phyloP scores from a whole-genome alignment of 2,329 filamentous ascomycete species.

The Hypomyces perniciosus region DNA sequence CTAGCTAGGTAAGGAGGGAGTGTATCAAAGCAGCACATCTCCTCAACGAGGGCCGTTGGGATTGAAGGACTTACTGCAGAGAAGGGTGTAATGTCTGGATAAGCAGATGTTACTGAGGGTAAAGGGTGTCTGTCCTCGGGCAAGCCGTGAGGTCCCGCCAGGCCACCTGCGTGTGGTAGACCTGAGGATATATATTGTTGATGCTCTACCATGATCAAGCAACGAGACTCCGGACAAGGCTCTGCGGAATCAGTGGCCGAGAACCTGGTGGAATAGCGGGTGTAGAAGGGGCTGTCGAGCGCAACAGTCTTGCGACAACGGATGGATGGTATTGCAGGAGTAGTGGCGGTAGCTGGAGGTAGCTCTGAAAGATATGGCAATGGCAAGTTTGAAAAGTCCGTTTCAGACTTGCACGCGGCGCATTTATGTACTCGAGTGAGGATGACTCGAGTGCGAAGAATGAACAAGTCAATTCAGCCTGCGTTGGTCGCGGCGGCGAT shows the following conservation, averaged over 20 bases:
- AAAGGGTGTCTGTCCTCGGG: conserved; percentile 21
- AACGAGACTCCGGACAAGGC: neutral
- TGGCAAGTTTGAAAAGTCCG: conserved; percentile 1
- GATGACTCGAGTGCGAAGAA: conserved; percentile 14
- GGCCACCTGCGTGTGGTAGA: conserved; percentile 26
- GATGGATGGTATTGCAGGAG: no score
- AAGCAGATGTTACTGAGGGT: conserved; percentile 17
- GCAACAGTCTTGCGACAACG: no score
- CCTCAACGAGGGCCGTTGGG: neutral
- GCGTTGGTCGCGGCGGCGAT: conserved; percentile 24
- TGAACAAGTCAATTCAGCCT: conserved; percentile 20
- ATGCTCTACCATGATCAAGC: conserved; percentile 31
- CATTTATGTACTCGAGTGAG: conserved; percentile 22
- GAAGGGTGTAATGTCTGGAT: conserved; percentile 27
- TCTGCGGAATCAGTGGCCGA: conserved; percentile 12
- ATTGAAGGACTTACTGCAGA: conserved; percentile 25
- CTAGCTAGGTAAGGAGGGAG: neutral
- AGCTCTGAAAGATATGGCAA: neutral
- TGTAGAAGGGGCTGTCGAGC: no score
- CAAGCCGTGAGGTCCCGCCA: conserved; percentile 24
- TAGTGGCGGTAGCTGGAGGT: no score
- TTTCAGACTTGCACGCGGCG: conserved; percentile 16
- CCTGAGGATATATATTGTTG: conserved; percentile 29
- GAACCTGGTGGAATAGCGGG: neutral
- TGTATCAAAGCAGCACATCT: neutral